Conservation (phyloP, 2,329 filamentous ascomycete genomes). For the Orbilia brochopaga region DNA sequence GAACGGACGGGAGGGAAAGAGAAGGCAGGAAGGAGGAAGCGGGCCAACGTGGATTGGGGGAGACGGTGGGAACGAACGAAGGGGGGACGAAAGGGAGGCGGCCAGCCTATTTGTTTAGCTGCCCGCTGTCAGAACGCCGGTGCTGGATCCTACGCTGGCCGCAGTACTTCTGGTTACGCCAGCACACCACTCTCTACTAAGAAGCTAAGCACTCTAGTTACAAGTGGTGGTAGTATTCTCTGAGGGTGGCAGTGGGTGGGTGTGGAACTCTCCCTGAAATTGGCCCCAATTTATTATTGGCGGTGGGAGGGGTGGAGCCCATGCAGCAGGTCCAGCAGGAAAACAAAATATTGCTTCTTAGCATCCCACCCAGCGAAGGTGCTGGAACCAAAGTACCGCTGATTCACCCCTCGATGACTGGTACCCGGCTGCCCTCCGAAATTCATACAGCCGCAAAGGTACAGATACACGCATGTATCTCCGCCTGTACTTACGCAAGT, state of each 20-base stretch:
- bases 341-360: neutral
- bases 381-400: too few species aligned
- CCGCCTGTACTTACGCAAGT: too few species aligned
- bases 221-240: too few species aligned
- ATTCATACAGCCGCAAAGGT: neutral
- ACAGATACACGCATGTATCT: too few species aligned
- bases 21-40: slow-evolving; percentile 34
- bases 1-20: slow-evolving; percentile 50
- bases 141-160: slow-evolving; percentile 31
- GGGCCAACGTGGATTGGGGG: slow-evolving; percentile 21
- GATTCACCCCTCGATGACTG: too few species aligned
- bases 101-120: slow-evolving; percentile 6
- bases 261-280: slow-evolving; percentile 18
- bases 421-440: too few species aligned
- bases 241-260: neutral
- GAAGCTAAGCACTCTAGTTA: slow-evolving; percentile 10
- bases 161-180: slow-evolving; percentile 39
- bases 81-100: neutral
- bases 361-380: neutral
- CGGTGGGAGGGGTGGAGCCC: slow-evolving; percentile 29
- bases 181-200: slow-evolving; percentile 12
- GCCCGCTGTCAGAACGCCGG: neutral
- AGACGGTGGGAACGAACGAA: neutral
- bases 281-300: slow-evolving; percentile 44
- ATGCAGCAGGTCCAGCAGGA: slow-evolving; percentile 19